Base-by-base conservation (phyloP, 1,284 basidiomycete genomes). In the Cryptococcus depauperatus region DNA sequence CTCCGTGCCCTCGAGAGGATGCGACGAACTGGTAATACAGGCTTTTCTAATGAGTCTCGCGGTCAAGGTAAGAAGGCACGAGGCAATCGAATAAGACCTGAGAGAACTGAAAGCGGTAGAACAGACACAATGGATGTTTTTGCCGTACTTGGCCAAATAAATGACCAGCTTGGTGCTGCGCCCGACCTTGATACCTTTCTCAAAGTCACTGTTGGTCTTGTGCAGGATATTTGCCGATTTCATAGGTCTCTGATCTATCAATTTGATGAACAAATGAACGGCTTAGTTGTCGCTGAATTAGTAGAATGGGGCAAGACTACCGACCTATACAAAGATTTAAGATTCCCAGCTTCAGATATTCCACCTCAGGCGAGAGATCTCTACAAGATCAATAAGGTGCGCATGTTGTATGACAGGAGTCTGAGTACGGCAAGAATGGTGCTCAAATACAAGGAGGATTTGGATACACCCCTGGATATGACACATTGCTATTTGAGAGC, bases 241-340 rank as follows among this genome's bases (percentile, higher is more conserved):
- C 84, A 88, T 62, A 78, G 87, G 8, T 84, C 89, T n/a, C 73
- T 92, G 66, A 76, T 89, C n/a, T 91, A 91, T 62, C 85, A 88
- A 58, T 76, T 75, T 46, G 73, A 74, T 56, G 66, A 71, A 33
- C 48, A 56, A 8, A 76, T 68, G 67, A 77, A 78, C 52, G 76
- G 77, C 13, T 80, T 86, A 61, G 84, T 87, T 35, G 83, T 89
- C 0, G 80, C 85, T 10, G 87, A 91, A 68, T 72, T 90, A 11
- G 81, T 89, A 18, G 86, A 91, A 61, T 87, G 83, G 84, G 79
- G 75, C 46, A 77, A 80, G 61, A 84, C 85, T 6, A 81, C 81
- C 55, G 85, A 90, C 64, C 70, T 91, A 32, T 91, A 81, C 66
- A 79, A 78, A 53, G 66, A 66, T 1, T 49, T 68, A 30, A 61